These are phyloP conservation scores for Lotus japonicus DNA, from an alignment of 306 rosid species.

Conservation along the genomic window DNA sequence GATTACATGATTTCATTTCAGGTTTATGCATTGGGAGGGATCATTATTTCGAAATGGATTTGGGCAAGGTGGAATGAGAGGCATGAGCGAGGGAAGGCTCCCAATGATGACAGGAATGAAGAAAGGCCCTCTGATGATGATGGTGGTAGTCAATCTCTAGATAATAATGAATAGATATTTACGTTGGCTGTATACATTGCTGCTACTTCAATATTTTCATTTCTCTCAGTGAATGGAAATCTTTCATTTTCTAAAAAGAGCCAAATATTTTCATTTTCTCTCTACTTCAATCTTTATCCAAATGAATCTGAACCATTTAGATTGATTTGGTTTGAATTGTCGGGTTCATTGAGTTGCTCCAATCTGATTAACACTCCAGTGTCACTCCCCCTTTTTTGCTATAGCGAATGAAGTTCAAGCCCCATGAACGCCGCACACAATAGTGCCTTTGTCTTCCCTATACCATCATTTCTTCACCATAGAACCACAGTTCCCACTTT, in stretches of 20 bases:
- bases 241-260: slow-evolving; percentile 6
- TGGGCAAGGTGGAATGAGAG: slow-evolving; percentile 92
- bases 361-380: too few relatives aligned
- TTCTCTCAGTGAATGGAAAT: background rate
- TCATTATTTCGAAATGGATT: slow-evolving; percentile 59
- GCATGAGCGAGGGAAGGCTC: slow-evolving; percentile 37
- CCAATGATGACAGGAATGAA: slow-evolving; percentile 36
- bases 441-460: too few relatives aligned
- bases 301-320: too few relatives aligned
- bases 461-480: too few relatives aligned
- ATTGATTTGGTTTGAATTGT: too few relatives aligned
- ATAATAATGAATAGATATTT: slow-evolving; percentile 22
- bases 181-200: slow-evolving; percentile 13
- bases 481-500: too few relatives aligned
- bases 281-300: too few relatives aligned
- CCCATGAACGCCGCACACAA: too few relatives aligned
- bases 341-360: too few relatives aligned
- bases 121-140: slow-evolving; percentile 31
- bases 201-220: background rate
- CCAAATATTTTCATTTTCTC: too few relatives aligned
- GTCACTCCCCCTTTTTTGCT: too few relatives aligned
- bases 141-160: slow-evolving; percentile 2
- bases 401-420: too few relatives aligned
- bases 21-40: slow-evolving; percentile 74
- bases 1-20: slow-evolving; percentile 20